Evolutionary conservation across 805 yeast species (phyloP).

Genomic region (Candida verbasci): DNA sequence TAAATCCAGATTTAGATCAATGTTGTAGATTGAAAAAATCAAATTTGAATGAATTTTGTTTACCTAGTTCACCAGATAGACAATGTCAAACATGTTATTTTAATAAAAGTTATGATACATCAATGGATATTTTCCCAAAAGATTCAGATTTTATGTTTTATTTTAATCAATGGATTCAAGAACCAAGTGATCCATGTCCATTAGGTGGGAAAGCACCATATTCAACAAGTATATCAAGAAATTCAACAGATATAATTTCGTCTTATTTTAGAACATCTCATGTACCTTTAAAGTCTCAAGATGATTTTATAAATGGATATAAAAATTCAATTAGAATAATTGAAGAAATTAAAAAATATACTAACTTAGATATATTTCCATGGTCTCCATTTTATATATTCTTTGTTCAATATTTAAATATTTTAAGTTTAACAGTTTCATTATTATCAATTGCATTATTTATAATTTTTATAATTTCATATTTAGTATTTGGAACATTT

Average conservation of each 20-base stretch:
- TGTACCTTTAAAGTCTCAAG: constrained; percentile 71
- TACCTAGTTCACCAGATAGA: constrained; percentile 62
- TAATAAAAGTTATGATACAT: constrained; percentile 58
- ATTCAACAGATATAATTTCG: constrained; percentile 41
- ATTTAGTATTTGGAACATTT: constrained; percentile 62
- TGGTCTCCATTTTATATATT: constrained; percentile 91
- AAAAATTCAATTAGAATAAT: constrained; percentile 66
- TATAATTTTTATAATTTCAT: constrained; percentile 49
- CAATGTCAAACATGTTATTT: constrained; percentile 72
- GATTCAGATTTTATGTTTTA: constrained; percentile 63
- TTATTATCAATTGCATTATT: constrained; percentile 50
- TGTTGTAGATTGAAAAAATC: constrained; percentile 74
- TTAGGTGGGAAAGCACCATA: constrained; percentile 95
- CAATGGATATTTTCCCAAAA: constrained; percentile 82
- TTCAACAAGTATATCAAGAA: constrained; percentile 49
- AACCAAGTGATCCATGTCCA: constrained; percentile 87
- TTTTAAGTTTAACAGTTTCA: constrained; percentile 53
- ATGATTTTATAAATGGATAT: constrained; percentile 79
- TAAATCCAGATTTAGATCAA: constrained; percentile 80
- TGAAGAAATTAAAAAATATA: constrained; percentile 45
- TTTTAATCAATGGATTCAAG: constrained; percentile 78
- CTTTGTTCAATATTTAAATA: constrained; percentile 80
- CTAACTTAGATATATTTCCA: constrained; percentile 62
- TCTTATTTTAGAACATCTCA: constrained; percentile 81
- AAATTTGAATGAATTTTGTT: constrained; percentile 47